phyloP scores from a whole-genome alignment of 768 basidiomycete species.

The Podaxis sp. region DNA sequence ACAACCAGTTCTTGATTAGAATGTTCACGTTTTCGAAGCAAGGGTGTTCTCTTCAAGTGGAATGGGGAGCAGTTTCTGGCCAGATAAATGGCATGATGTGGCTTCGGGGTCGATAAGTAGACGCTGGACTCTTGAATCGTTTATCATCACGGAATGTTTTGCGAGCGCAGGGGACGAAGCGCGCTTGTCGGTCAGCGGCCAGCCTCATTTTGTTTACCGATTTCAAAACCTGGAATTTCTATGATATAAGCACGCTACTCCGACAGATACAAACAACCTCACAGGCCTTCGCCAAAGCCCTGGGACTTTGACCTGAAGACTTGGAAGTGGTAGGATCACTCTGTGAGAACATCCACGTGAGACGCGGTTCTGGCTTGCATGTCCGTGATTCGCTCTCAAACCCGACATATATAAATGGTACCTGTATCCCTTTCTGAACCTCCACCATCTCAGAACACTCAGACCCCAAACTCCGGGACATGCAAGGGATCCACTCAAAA shows the following conservation, averaged over 20 bases:
- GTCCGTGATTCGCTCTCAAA: not conserved
- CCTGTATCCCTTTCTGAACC: constrained; percentile 1
- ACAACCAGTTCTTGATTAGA: too few relatives aligned
- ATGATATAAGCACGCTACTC: constrained; percentile 22
- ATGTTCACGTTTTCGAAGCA: too few relatives aligned
- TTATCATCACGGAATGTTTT: constrained; percentile 35
- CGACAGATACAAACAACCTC: constrained; percentile 23
- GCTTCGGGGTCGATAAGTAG: too few relatives aligned
- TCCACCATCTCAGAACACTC: not conserved
- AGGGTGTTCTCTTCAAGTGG: too few relatives aligned
- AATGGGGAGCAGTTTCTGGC: too few relatives aligned
- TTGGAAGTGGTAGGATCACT: not conserved
- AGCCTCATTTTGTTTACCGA: constrained; percentile 22
- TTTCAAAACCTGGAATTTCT: constrained; percentile 27
- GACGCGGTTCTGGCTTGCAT: not conserved
- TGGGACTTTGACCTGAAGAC: not conserved
- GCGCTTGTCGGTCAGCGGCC: constrained; percentile 27
- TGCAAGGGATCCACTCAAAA: not conserved
- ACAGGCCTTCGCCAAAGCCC: not conserved
- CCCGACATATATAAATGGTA: not conserved
- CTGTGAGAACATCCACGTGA: not conserved
- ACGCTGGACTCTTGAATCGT: not conserved
- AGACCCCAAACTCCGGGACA: too few relatives aligned
- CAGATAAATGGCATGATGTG: too few relatives aligned
- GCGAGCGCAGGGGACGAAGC: constrained; percentile 29